Conservation (phyloP, 108 stramenopile species). For the Nitzschia sp. region DNA sequence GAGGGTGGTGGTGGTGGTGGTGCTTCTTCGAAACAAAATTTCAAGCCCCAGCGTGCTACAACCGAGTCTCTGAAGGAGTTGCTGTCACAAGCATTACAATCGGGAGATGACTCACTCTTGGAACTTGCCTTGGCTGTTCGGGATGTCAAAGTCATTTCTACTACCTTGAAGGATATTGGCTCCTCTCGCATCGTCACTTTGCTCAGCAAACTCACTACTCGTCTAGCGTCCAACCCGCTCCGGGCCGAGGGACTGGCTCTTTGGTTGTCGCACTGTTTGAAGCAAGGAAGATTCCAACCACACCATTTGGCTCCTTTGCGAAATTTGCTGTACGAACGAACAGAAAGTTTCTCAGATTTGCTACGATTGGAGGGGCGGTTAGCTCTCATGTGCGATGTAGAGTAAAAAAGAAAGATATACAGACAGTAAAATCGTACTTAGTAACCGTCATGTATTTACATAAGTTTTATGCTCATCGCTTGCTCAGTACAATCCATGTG, state of each 20-base stretch:
- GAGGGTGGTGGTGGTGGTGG: conserved; percentile 12
- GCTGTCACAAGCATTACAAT: conserved; percentile 52
- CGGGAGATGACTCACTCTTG: conserved; percentile 47
- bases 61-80: conserved; percentile 57
- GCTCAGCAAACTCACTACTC: conserved; percentile 45
- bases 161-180: conserved; percentile 34
- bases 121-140: conserved; percentile 52
- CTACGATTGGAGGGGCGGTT: conserved; percentile 58
- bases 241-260: conserved; percentile 40
- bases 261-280: conserved; percentile 49
- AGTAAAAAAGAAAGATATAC: conserved; percentile 17
- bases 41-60: conserved; percentile 50
- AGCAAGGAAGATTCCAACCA: conserved; percentile 25
- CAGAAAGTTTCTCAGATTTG: conserved; percentile 57
- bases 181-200: conserved; percentile 25
- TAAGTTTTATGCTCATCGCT: too few species aligned
- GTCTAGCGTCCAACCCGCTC: conserved; percentile 47
- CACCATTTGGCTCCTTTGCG: conserved; percentile 40
- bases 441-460: too few species aligned
- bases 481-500: too few species aligned
- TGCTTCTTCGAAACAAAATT: background rate
- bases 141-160: conserved; percentile 37
- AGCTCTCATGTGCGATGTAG: conserved; percentile 38
- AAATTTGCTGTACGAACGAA: conserved; percentile 52
- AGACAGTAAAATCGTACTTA: too few species aligned